Conservation (phyloP, 331 rosid species). For the Quercus tomentella region DNA sequence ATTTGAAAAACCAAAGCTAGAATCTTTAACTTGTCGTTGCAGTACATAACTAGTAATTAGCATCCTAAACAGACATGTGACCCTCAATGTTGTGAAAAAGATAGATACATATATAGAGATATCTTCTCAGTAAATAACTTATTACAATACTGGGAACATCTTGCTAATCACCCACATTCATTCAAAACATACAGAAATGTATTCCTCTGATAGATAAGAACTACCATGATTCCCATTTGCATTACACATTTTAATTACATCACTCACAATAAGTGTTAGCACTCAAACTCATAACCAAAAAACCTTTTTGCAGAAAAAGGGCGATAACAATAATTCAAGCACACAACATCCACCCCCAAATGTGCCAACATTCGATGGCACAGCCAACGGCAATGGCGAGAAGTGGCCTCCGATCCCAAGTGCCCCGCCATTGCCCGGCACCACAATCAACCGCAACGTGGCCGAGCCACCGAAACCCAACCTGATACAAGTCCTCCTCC, state of each 20-base stretch:
- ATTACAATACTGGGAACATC: too few relatives aligned
- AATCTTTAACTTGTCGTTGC: too few relatives aligned
- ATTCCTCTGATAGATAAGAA: background rate
- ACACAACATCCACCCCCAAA: background rate
- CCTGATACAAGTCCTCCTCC: background rate
- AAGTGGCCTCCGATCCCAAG: slow-evolving; percentile 37
- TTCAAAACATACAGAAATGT: too few relatives aligned
- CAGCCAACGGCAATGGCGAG: slow-evolving; percentile 29
- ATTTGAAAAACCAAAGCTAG: too few relatives aligned
- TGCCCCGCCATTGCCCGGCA: slow-evolving; percentile 34
- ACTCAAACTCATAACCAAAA: background rate
- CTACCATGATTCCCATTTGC: background rate
- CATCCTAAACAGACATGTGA: too few relatives aligned
- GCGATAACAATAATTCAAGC: slow-evolving; percentile 10
- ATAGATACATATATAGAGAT: too few relatives aligned
- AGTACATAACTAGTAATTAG: too few relatives aligned
- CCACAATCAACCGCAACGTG: slow-evolving; percentile 8
- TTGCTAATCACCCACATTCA: too few relatives aligned
- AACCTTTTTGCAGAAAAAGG: slow-evolving; percentile 28
- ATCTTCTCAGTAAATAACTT: too few relatives aligned
- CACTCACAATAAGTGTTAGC: too few relatives aligned
- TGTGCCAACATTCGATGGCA: slow-evolving; percentile 19
- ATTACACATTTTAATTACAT: background rate
- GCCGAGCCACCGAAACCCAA: slow-evolving; percentile 19
- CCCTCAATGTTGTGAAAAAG: too few relatives aligned